Percentiles rank a stretch among this genome's conserved stretches.
These are phyloP conservation scores for Cytospora leucostoma DNA, from an alignment of 2,329 filamentous ascomycete species.

Conservation along the genomic window DNA sequence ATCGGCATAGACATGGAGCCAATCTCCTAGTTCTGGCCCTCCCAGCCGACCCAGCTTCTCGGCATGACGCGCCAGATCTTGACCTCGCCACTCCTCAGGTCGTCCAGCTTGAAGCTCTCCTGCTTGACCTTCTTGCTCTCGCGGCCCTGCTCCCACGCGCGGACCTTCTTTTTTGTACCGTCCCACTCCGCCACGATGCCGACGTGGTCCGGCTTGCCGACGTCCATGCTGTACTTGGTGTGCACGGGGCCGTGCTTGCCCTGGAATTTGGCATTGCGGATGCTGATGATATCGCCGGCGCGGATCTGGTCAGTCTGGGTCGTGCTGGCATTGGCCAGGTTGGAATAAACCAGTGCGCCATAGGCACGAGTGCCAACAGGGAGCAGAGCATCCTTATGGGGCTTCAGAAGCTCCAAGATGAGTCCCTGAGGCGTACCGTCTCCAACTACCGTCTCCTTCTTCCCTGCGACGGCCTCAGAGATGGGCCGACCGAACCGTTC, in stretches of 20 bases:
- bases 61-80: conserved; percentile 97
- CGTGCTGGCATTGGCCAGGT: conserved; percentile 90
- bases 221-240: conserved; percentile 85
- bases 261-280: conserved; percentile 92
- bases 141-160: conserved; percentile 91
- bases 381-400: conserved; percentile 70
- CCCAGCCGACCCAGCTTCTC: conserved; percentile 90
- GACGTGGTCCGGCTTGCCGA: conserved; percentile 87
- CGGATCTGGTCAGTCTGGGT: conserved; percentile 92
- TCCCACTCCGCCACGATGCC: conserved; percentile 95
- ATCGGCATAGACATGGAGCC: conserved; percentile 20
- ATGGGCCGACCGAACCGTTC: conserved; percentile 79
- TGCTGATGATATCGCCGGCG: conserved; percentile 83
- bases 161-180: conserved; percentile 95
- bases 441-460: conserved; percentile 78
- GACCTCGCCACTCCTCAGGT: conserved; percentile 89
- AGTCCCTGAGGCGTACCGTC: conserved; percentile 81
- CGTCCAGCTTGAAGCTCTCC: conserved; percentile 92
- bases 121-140: conserved; percentile 92
- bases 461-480: conserved; percentile 65
- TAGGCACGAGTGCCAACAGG: conserved; percentile 89
- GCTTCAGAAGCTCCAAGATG: conserved; percentile 75
- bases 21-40: conserved; percentile 55
- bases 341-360: conserved; percentile 89
- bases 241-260: conserved; percentile 96